These are phyloP conservation scores for Gentiana dahurica DNA, from an alignment of 257 asterid species.

Conservation along the genomic window DNA sequence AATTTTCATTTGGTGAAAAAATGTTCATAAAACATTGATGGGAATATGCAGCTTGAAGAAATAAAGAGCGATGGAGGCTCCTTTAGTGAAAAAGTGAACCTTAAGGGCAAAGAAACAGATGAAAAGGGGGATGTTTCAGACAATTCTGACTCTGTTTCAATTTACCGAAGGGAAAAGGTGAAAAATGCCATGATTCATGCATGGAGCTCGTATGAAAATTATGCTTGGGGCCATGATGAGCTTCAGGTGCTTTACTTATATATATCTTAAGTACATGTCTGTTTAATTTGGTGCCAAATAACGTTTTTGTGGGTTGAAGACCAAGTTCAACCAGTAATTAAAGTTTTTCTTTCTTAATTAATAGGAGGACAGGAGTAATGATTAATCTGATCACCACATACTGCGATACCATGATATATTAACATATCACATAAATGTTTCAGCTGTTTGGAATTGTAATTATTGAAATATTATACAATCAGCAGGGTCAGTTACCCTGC, in stretches of 20 bases:
- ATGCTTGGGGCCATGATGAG: constrained; percentile 99
- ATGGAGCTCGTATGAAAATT: constrained; percentile 92
- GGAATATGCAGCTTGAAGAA: constrained; percentile 55
- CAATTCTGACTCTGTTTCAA: constrained; percentile 46
- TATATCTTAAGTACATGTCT: not conserved
- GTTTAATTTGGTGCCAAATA: constrained; percentile 1
- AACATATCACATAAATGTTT: no score
- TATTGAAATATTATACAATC: no score
- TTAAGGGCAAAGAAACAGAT: constrained; percentile 13
- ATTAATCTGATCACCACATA: no score
- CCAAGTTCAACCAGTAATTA: not conserved
- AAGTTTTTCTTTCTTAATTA: no score
- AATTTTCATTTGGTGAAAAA: not conserved
- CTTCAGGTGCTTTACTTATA: constrained; percentile 58
- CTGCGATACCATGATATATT: no score
- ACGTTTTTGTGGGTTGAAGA: not conserved
- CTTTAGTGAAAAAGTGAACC: constrained; percentile 18
- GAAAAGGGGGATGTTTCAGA: constrained; percentile 19
- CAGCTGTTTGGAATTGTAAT: no score
- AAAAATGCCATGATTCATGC: constrained; percentile 97
- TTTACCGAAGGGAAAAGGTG: constrained; percentile 70
- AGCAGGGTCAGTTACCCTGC: no score
- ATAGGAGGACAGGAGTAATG: no score
- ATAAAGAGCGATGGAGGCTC: constrained; percentile 31
- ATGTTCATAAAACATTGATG: not conserved